A percentile compares a stretch with the other conserved stretches of the same genome.
Conservation (phyloP, 495 filamentous ascomycete species). For the Aspergillus baeticus region DNA sequence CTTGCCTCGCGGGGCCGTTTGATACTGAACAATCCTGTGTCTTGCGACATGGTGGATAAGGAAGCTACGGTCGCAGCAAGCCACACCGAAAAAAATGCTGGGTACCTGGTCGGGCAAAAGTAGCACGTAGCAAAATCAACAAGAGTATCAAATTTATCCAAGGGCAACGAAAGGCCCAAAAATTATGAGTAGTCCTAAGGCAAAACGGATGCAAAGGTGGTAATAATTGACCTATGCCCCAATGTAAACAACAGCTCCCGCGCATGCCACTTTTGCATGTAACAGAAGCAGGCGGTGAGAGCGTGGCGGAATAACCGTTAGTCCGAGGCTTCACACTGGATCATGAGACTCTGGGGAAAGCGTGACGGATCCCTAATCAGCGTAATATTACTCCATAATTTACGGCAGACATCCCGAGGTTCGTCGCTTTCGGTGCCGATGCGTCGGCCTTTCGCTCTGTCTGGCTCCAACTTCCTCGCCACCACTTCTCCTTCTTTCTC, state of each 20-base stretch:
- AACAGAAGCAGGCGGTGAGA: conserved; percentile 45
- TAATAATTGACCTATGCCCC: conserved; percentile 4
- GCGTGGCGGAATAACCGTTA: conserved; percentile 8
- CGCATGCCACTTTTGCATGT: conserved; percentile 21
- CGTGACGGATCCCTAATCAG: neutral
- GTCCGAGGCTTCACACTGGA: neutral
- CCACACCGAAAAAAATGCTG: neutral
- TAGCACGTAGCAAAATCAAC: too few relatives aligned
- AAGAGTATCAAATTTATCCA: too few relatives aligned
- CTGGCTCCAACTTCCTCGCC: conserved; percentile 11
- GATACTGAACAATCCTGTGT: conserved; percentile 71
- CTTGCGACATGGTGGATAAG: conserved; percentile 65
- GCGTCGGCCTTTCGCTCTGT: neutral
- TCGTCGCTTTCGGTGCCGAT: conserved; percentile 23
- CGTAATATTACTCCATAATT: neutral
- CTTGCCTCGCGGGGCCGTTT: conserved; percentile 71
- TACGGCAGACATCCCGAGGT: conserved; percentile 40
- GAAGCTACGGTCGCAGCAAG: conserved; percentile 34
- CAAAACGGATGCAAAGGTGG: neutral
- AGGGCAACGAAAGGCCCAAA: neutral
- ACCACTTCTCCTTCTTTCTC: conserved; percentile 9
- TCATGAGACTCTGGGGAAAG: conserved; percentile 45
- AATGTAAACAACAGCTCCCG: conserved; percentile 28
- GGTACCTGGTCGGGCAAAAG: too few relatives aligned
- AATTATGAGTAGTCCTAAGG: neutral